These are phyloP conservation scores for Rhododendron ovatum DNA, from an alignment of 148 eudicot genomes.

Conservation along the genomic window DNA sequence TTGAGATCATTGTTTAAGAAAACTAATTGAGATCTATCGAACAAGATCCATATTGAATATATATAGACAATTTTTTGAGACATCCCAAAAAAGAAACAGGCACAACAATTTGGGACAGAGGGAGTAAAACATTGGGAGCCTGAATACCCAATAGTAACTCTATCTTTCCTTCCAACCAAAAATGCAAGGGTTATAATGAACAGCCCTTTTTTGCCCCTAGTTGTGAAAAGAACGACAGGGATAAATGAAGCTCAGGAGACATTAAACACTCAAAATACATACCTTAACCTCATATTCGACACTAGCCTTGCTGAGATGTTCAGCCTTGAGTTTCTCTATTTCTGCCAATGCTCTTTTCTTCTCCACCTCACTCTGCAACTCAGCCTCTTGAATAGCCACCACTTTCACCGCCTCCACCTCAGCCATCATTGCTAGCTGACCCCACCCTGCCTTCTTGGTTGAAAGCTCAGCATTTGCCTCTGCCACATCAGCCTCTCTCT, in stretches of 20 bases:
- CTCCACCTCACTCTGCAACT: conserved; percentile 26
- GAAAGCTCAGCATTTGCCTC: not conserved
- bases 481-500: too few relatives aligned
- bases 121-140: too few relatives aligned
- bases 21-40: too few relatives aligned
- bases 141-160: too few relatives aligned
- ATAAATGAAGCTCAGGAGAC: not conserved
- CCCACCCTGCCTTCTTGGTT: conserved; percentile 28
- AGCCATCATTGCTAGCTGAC: conserved; percentile 4
- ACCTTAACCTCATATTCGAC: conserved; percentile 26
- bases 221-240: too few relatives aligned
- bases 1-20: too few relatives aligned
- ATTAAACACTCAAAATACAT: not conserved
- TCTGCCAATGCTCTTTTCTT: conserved; percentile 9
- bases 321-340: conserved; percentile 28
- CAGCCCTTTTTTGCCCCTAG: not conserved
- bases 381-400: conserved; percentile 20
- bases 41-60: too few relatives aligned
- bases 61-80: too few relatives aligned
- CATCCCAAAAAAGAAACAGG: too few relatives aligned
- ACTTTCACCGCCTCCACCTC: conserved; percentile 22
- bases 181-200: too few relatives aligned
- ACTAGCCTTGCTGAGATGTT: conserved; percentile 21
- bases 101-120: too few relatives aligned
- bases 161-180: too few relatives aligned